Percentiles rank a stretch among this genome's conserved stretches.
Evolutionary conservation across 495 filamentous ascomycete genomes (phyloP).

Genomic region (Penicillium atrosanguineum): DNA sequence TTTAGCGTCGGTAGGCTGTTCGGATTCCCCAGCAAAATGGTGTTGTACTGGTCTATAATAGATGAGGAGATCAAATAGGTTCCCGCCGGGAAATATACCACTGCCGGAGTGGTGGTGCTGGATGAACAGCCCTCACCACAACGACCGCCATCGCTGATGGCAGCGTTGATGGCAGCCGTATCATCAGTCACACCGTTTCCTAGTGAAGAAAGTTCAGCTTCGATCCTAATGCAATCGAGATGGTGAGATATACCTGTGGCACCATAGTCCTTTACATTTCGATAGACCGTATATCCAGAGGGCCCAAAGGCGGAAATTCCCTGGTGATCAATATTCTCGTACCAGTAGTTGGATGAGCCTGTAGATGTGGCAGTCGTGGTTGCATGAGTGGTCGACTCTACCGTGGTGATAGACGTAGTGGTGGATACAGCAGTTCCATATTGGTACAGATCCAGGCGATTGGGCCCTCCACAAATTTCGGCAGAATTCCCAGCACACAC

Average conservation of each 20-base stretch:
- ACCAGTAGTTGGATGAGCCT: neutral
- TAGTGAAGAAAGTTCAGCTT: no score
- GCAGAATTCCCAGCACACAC: no score
- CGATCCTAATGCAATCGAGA: no score
- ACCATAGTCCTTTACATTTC: constrained; percentile 8
- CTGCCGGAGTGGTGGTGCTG: constrained; percentile 45
- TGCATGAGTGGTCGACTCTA: no score
- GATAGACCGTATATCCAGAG: constrained; percentile 1
- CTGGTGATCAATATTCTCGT: constrained; percentile 2
- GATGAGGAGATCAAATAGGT: constrained; percentile 51
- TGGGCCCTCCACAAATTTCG: no score
- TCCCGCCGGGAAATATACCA: constrained; percentile 60
- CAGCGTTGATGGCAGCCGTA: constrained; percentile 55
- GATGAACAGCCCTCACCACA: no score
- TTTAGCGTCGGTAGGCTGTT: constrained; percentile 55
- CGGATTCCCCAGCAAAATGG: constrained; percentile 60
- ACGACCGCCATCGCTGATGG: constrained; percentile 30
- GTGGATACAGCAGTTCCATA: no score
- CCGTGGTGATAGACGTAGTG: no score
- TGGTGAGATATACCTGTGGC: neutral
- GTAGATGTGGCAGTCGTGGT: no score
- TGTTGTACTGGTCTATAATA: constrained; percentile 51
- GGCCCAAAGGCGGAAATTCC: constrained; percentile 2
- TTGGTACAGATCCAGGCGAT: no score
- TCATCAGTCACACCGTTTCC: constrained; percentile 46